Evolutionary conservation across 352 stramenopile genomes (phyloP), one percentile per base, ranked within the genome.

Genomic region (Stramenopiles sp.): DNA sequence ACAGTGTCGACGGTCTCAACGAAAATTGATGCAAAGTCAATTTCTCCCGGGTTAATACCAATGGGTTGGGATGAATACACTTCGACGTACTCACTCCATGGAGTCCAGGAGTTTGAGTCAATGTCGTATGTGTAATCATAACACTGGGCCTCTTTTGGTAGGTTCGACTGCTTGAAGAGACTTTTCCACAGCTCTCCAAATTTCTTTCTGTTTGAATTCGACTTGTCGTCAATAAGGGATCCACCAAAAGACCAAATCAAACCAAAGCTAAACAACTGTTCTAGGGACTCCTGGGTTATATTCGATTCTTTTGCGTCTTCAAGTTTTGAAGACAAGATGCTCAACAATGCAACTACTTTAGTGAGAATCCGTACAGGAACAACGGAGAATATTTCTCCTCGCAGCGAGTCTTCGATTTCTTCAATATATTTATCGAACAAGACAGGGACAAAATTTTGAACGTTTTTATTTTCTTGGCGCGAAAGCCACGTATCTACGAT

Each of bases 1-100:
- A 97, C 89, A 30, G 92, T 96, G 78, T 98, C 93, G 32, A 93
- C 93, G 2, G 93, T 98, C 71, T 88, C 90, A 71, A 98, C 92
- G 32, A 96, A 94, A 32, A 99, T 93, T 37, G 92, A 87, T 74
- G 89, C 95, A 84, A 98, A 98, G 1, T 93, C 89, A 32, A 89
- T 96, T 76, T 98, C 89, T 0, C 89, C 92, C 1, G 89, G 83
- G 0, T 85, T 87, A 68, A 91, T 93, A 12, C 93, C 93, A 79
- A 98, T 98, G 32, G 88, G 84, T 0, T 90, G 83, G 0, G 91
- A 86, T 2, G 82, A 77, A 76, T 95, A 96, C 76, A 91, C 90
- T 12, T 91, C 89, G 32, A 97, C 90, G 76, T 94, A 94, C 0
- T 81, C 88, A 77, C 85, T 87, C 94, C 93, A 98, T 76, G 86